phyloP scores from a whole-genome alignment of 805 yeast species.

The Candida khao-thaluensis region DNA sequence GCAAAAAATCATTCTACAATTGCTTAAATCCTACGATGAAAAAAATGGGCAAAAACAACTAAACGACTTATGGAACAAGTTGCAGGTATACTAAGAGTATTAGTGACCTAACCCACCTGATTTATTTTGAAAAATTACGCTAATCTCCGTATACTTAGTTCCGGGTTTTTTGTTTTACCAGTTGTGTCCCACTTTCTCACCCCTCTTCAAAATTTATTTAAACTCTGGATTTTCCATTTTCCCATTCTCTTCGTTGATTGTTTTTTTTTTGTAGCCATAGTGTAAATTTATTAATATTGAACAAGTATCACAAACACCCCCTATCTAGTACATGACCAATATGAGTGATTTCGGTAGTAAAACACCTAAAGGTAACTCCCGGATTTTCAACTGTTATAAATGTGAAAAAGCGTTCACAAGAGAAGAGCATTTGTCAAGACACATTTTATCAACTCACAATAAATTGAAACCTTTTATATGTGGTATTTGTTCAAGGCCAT shows the following conservation, averaged over 20 bases:
- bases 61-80: too few relatives aligned
- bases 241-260: conserved; percentile 3
- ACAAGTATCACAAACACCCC: too few relatives aligned
- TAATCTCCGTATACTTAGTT: neutral
- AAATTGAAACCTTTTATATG: conserved; percentile 45
- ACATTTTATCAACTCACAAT: conserved; percentile 43
- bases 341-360: conserved; percentile 37
- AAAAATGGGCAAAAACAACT: too few relatives aligned
- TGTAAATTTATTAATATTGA: too few relatives aligned
- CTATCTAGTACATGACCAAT: neutral
- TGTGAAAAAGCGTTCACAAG: conserved; percentile 47
- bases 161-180: neutral
- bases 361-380: conserved; percentile 44
- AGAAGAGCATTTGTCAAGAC: conserved; percentile 46
- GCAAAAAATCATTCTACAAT: neutral
- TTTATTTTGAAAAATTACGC: neutral
- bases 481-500: conserved; percentile 45
- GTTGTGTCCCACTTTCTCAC: conserved; percentile 5
- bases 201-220: conserved; percentile 12
- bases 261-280: too few relatives aligned
- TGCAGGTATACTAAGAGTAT: neutral
- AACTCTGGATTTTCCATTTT: conserved; percentile 2
- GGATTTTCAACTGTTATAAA: conserved; percentile 40
- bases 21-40: neutral
- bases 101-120: neutral